A percentile compares a stretch with the other conserved stretches of the same genome.
Evolutionary conservation across 2,329 filamentous ascomycete genomes (phyloP).

Genomic region (Fusarium caatingaense): DNA sequence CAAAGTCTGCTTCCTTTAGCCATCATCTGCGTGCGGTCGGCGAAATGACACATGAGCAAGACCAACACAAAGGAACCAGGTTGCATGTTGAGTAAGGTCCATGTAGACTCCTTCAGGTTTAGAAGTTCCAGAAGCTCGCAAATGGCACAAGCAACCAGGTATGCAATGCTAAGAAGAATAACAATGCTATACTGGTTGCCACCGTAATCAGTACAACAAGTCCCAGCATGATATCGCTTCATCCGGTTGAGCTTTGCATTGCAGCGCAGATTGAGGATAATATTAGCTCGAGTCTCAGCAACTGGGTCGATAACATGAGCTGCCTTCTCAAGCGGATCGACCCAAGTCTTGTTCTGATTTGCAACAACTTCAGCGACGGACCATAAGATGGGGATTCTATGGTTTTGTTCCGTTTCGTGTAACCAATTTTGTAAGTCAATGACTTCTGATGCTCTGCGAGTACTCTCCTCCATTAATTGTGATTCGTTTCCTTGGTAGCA

Average conservation of each 20-base stretch:
- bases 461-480: conserved; percentile 3
- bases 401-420: neutral
- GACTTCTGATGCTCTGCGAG: conserved; percentile 29
- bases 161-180: conserved; percentile 36
- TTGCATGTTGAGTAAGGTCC: conserved; percentile 35
- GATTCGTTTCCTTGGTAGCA: conserved; percentile 29
- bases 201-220: conserved; percentile 64
- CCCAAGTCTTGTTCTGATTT: conserved; percentile 30
- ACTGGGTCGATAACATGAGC: conserved; percentile 48
- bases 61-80: conserved; percentile 37
- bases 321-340: conserved; percentile 35
- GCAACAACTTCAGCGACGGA: conserved; percentile 11
- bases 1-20: conserved; percentile 37
- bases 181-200: conserved; percentile 13
- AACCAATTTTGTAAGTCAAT: conserved; percentile 37
- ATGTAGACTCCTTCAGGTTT: conserved; percentile 1
- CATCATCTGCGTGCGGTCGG: conserved; percentile 46
- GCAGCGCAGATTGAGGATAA: conserved; percentile 66
- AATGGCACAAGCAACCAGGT: conserved; percentile 22
- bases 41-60: conserved; percentile 41
- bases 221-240: conserved; percentile 56
- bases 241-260: conserved; percentile 52
- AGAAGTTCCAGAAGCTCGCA: conserved; percentile 25
- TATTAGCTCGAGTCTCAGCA: conserved; percentile 48
- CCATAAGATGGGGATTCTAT: conserved; percentile 27